A percentile compares a stretch with the other conserved stretches of the same genome.
Evolutionary conservation across 768 basidiomycete species (phyloP).

Genomic region (Leccinellum luteum): DNA sequence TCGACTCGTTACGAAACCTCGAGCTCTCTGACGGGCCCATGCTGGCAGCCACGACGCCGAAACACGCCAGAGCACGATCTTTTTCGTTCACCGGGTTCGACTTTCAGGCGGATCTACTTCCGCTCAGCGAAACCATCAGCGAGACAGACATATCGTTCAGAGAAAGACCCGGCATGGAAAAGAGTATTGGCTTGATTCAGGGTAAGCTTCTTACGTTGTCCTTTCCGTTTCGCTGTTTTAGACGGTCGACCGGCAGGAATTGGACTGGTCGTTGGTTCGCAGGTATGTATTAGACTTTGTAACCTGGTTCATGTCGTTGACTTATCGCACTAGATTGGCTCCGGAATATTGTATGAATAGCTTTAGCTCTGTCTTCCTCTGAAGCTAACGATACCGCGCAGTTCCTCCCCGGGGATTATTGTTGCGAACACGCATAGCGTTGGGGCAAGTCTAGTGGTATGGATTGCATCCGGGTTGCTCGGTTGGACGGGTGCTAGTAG

Average conservation of each 20-base stretch:
- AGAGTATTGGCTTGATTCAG: slow-evolving; percentile 72
- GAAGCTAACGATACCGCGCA: slow-evolving; percentile 27
- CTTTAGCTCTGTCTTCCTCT: neutral
- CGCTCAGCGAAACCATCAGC: slow-evolving; percentile 72
- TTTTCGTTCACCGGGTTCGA: slow-evolving; percentile 77
- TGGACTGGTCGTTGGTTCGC: slow-evolving; percentile 78
- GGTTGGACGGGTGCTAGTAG: slow-evolving; percentile 97
- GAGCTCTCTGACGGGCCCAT: slow-evolving; percentile 70
- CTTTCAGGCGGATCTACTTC: slow-evolving; percentile 74
- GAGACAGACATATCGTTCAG: slow-evolving; percentile 55
- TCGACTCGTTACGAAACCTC: slow-evolving; percentile 72
- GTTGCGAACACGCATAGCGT: slow-evolving; percentile 87
- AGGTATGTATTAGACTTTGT: slow-evolving; percentile 41
- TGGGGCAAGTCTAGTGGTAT: slow-evolving; percentile 84
- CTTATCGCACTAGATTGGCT: slow-evolving; percentile 61
- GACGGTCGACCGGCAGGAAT: slow-evolving; percentile 51
- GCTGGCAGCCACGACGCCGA: slow-evolving; percentile 12
- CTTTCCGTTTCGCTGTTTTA: neutral
- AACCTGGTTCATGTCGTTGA: slow-evolving; percentile 3
- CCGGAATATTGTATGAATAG: slow-evolving; percentile 83
- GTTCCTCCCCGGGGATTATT: slow-evolving; percentile 90
- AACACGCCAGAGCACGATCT: slow-evolving; percentile 43
- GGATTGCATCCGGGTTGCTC: slow-evolving; percentile 79
- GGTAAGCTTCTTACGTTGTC: slow-evolving; percentile 44
- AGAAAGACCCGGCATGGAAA: slow-evolving; percentile 60